These are phyloP conservation scores for Phyllosticta capitalensis DNA, from an alignment of 2,329 filamentous ascomycete genomes.

Conservation along the genomic window DNA sequence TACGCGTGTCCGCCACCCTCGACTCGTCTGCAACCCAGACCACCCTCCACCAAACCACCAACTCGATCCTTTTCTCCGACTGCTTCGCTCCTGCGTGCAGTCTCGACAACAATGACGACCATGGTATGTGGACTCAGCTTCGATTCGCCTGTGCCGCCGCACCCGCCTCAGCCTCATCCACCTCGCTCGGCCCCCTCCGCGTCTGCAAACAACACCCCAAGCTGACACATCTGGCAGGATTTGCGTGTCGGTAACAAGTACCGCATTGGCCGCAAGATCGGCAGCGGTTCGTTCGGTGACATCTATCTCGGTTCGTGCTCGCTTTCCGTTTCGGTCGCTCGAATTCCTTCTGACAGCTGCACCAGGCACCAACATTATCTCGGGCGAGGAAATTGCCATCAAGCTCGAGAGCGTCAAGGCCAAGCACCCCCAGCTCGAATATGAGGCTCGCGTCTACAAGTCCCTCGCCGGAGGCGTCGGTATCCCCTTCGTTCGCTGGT, in stretches of 20 bases:
- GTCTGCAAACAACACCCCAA: slow-evolving; percentile 7
- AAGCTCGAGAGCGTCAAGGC: slow-evolving; percentile 99
- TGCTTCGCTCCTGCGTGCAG: slow-evolving; percentile 8
- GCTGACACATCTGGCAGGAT: slow-evolving; percentile 53
- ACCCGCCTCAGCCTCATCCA: slow-evolving; percentile 9
- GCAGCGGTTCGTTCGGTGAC: slow-evolving; percentile 93
- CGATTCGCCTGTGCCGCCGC: slow-evolving; percentile 12
- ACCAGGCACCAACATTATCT: slow-evolving; percentile 95
- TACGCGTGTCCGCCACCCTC: slow-evolving; percentile 12
- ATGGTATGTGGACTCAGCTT: slow-evolving; percentile 42
- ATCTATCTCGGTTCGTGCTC: slow-evolving; percentile 69
- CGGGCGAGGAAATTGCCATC: slow-evolving; percentile 98
- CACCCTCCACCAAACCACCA: slow-evolving; percentile 18
- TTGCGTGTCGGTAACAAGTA: slow-evolving; percentile 99
- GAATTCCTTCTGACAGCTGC: slow-evolving; percentile 5
- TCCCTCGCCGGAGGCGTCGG: slow-evolving; percentile 90
- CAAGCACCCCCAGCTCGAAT: slow-evolving; percentile 97
- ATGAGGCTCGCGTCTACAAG: slow-evolving; percentile 90
- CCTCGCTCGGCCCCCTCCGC: slow-evolving; percentile 11
- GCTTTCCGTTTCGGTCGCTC: neutral
- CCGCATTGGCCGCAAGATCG: slow-evolving; percentile 98
- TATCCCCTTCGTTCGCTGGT: slow-evolving; percentile 98
- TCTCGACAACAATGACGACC: slow-evolving; percentile 46
- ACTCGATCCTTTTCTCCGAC: slow-evolving; percentile 8
- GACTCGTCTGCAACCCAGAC: neutral